These are phyloP conservation scores for Groenewaldozyma salmanticensis DNA, from an alignment of 805 yeast genomes.

Conservation along the genomic window DNA sequence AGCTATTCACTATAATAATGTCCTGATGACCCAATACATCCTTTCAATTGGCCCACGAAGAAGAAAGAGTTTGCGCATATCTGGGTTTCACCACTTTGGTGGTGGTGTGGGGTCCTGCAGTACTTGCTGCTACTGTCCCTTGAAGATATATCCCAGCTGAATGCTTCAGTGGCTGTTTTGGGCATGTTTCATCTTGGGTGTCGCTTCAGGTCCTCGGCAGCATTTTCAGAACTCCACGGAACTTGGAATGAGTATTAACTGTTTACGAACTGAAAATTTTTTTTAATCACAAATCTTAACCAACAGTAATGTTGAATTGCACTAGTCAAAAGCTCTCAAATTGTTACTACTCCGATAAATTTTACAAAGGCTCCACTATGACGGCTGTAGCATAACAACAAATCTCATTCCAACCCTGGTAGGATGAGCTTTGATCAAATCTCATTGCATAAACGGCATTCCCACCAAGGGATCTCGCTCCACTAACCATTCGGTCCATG, in stretches of 20 bases:
- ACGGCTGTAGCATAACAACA: constrained; percentile 19
- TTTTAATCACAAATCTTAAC: too few relatives aligned
- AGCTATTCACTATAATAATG: too few relatives aligned
- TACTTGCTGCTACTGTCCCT: constrained; percentile 60
- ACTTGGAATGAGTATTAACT: too few relatives aligned
- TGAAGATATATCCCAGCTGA: constrained; percentile 46
- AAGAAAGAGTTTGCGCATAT: constrained; percentile 39
- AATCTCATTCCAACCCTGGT: constrained; percentile 12
- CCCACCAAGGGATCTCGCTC: constrained; percentile 13
- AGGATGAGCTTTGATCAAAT: constrained; percentile 11
- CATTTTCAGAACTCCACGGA: constrained; percentile 70
- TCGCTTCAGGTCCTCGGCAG: constrained; percentile 97
- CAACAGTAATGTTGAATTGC: too few relatives aligned
- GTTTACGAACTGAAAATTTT: too few relatives aligned
- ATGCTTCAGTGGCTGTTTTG: constrained; percentile 58
- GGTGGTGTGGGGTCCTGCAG: constrained; percentile 74
- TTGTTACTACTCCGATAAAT: too few relatives aligned
- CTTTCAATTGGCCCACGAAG: constrained; percentile 60
- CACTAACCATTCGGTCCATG: constrained; percentile 15
- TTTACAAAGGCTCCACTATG: too few relatives aligned
- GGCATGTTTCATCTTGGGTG: constrained; percentile 82
- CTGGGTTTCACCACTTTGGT: constrained; percentile 43
- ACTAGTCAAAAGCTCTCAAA: too few relatives aligned
- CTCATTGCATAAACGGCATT: constrained; percentile 18
- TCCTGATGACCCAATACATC: constrained; percentile 67